Evolutionary conservation across 2,329 filamentous ascomycete genomes (phyloP), one percentile per base, ranked within the genome.

Genomic region (Incumbomyces lentus): DNA sequence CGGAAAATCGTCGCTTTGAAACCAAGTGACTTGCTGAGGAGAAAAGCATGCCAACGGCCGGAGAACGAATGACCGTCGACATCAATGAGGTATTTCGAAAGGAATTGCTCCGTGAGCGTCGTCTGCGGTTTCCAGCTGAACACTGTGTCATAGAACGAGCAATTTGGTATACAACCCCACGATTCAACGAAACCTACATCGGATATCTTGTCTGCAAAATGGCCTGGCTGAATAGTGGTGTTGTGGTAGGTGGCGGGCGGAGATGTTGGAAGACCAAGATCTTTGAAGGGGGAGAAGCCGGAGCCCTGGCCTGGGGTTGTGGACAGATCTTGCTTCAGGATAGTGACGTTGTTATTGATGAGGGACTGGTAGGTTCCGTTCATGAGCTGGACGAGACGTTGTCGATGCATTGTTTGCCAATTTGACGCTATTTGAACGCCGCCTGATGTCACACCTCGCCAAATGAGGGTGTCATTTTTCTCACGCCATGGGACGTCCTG

Each of bases 401-500:
- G 65, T 6, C 64, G 60, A 44, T 68, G 65, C 57, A 68, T 61
- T 6, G 49, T 52, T 18, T 52, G 50, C 64, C 65, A 67, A 32
- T 63, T 65, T 19, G 62, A 58, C 16, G 47, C 56, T 17, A 55
- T 65, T 53, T 83, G 79, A 33, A 65, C 64, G 1, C 79, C 80
- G 2, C 79, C 81, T 6, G 79, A 81, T 2, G 76, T 78, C 2
- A 77, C 75, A 38, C 81, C 81, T 32, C 81, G 76, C 81, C 81
- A 84, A 31, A 81, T 65, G 38, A 79, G 63, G 2, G 63, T 67
- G 45, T 75, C 68, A 22, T 64, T 64, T 62, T 84, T 84, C 30
- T 70, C 60, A 3, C 68, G 62, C 81, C 81, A 84, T 4, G 66
- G 60, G 11, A 73, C 66, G 37, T 81, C 79, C 47, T 74, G 73